Base-by-base conservation (phyloP, 306 rosid genomes). In the Fragaria nilgerrensis region DNA sequence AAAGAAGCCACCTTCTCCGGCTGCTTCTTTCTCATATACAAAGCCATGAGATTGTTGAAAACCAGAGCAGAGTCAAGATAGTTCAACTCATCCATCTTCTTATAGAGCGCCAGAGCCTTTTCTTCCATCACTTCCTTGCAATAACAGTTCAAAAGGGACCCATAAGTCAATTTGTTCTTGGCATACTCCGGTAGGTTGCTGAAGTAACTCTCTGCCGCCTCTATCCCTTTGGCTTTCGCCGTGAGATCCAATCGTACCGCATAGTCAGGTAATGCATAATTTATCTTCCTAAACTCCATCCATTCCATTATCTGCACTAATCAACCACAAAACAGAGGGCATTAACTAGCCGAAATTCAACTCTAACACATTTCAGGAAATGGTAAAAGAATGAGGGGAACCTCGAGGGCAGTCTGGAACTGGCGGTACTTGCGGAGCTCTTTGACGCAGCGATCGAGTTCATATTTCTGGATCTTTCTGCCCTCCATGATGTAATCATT, bases 221-320 rank as follows among this genome's bases (percentile, higher is more conserved):
- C 78, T 48, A 91, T 17, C 61, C 96, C 94, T 72, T 87, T 85
- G 73, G 85, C 82, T 79, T 89, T 91, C 48, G 87, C 83, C 70
- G 81, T 77, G 48, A 95, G 94, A 85, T 92, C 97, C 69, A 92
- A 78, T 58, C 84, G 74, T 23, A 91, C 36, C 0, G 99, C 91
- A 78, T 82, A 83, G 78, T 95, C 89, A 19, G 63, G 16, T 34
- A 43, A 65, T 3, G 90, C 72, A 78, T 81, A 95, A 20, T 82
- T 79, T 56, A 92, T 77, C 73, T 84, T 82, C 84, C 87, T 84
- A 84, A 75, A 80, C 82, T 82, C 86, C 97, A 92, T 92, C 99
- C 98, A 92, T 78, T 95, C 91, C 89, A 92, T 76, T 79, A 95
- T 85, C 98, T 92, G 87, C 88, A 77, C 41, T 2, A 49, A 23